A percentile compares a stretch with the other conserved stretches of the same genome.
Conservation (phyloP, 345 rosid genomes). For the Raphanus sativus region DNA sequence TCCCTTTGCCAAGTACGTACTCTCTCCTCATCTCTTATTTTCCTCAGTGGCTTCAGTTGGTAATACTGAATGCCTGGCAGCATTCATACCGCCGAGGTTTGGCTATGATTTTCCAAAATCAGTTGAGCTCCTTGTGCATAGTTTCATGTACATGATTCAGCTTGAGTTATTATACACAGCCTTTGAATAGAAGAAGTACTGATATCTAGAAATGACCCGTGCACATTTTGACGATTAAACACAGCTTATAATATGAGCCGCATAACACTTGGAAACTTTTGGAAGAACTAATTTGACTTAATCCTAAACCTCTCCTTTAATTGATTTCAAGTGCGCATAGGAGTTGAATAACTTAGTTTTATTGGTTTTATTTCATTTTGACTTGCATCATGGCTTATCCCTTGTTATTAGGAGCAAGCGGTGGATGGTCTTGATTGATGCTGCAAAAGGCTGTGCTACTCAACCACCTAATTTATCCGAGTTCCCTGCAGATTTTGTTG, state of each 20-base stretch:
- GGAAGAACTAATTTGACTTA: conserved; percentile 16
- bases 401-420: conserved; percentile 46
- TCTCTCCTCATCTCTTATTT: neutral
- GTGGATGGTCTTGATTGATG: conserved; percentile 94
- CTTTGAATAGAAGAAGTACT: neutral
- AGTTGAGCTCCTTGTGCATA: neutral
- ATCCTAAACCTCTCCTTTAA: neutral
- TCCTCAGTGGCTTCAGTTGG: conserved; percentile 7
- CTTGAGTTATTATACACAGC: conserved; percentile 3
- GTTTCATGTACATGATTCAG: neutral
- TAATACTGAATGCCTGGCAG: neutral
- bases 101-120: no score
- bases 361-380: conserved; percentile 6
- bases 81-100: neutral
- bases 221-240: neutral
- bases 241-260: neutral
- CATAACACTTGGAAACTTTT: neutral
- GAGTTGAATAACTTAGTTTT: conserved; percentile 4
- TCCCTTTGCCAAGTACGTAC: conserved; percentile 53
- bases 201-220: conserved; percentile 1
- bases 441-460: conserved; percentile 93
- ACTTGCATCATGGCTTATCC: conserved; percentile 7
- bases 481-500: conserved; percentile 92
- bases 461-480: conserved; percentile 75
- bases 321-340: neutral